Percentiles rank a stretch among this genome's conserved stretches.
Conservation (phyloP, 2,329 filamentous ascomycete genomes). For the Setomelanomma holmii region DNA sequence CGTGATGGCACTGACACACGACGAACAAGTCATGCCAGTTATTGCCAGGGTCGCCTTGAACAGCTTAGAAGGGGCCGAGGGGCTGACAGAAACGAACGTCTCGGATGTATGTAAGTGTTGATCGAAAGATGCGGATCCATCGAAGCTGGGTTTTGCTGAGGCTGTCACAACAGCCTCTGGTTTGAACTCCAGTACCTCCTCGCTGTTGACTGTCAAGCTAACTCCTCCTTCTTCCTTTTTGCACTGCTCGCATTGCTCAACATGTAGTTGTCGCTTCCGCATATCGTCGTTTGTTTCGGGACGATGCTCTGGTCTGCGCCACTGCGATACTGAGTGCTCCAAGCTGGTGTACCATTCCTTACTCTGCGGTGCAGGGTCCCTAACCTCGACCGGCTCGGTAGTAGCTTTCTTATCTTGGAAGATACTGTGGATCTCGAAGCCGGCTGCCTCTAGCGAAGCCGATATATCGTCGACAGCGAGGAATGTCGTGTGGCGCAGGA, state of each 20-base stretch:
- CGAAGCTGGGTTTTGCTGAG: slow-evolving; percentile 16
- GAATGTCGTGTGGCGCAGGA: slow-evolving; percentile 61
- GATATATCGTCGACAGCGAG: slow-evolving; percentile 51
- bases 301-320: slow-evolving; percentile 26
- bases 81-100: slow-evolving; percentile 27
- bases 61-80: not conserved
- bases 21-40: slow-evolving; percentile 67
- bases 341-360: slow-evolving; percentile 44
- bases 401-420: slow-evolving; percentile 37
- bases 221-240: slow-evolving; percentile 38
- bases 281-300: slow-evolving; percentile 28
- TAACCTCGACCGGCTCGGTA: slow-evolving; percentile 22
- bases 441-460: slow-evolving; percentile 61
- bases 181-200: slow-evolving; percentile 19
- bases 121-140: slow-evolving; percentile 15
- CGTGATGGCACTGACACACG: slow-evolving; percentile 61
- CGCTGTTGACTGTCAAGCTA: slow-evolving; percentile 11
- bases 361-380: slow-evolving; percentile 15
- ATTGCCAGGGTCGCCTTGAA: slow-evolving; percentile 57
- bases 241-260: slow-evolving; percentile 46
- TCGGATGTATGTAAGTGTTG: slow-evolving; percentile 18
- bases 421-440: slow-evolving; percentile 66
- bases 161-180: slow-evolving; percentile 17
- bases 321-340: slow-evolving; percentile 43
- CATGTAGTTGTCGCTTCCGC: slow-evolving; percentile 39